Conservation (phyloP, 495 filamentous ascomycete species). For the Physcia stellaris region DNA sequence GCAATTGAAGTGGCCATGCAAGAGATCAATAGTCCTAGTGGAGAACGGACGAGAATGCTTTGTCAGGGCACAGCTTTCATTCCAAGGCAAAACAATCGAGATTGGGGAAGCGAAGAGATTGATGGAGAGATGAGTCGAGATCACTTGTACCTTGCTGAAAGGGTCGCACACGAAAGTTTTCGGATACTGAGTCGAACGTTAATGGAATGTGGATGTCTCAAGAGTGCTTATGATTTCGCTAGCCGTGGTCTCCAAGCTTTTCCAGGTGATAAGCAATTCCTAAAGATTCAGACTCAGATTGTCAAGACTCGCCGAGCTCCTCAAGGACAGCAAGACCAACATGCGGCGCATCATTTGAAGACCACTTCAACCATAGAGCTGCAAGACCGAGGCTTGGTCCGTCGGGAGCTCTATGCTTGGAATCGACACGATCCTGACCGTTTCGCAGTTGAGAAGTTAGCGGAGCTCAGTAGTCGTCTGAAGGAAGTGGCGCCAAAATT, state of each 20-base stretch:
- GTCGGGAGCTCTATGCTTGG: slow-evolving; percentile 88
- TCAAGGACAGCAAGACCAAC: slow-evolving; percentile 7
- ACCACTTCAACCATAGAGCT: no score
- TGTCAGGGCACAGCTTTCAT: background rate
- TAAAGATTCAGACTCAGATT: slow-evolving; percentile 5
- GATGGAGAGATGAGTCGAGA: slow-evolving; percentile 25
- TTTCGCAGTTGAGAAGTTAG: slow-evolving; percentile 52
- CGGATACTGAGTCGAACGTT: slow-evolving; percentile 46
- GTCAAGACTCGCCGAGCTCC: background rate
- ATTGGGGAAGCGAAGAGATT: slow-evolving; percentile 17
- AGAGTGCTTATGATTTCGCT: slow-evolving; percentile 55
- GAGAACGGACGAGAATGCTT: slow-evolving; percentile 4
- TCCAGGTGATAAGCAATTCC: background rate
- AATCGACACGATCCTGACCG: slow-evolving; percentile 81
- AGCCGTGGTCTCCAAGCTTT: slow-evolving; percentile 20
- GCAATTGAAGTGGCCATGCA: slow-evolving; percentile 9
- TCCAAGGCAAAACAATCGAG: background rate
- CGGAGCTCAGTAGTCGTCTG: slow-evolving; percentile 52
- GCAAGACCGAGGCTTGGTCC: slow-evolving; percentile 61
- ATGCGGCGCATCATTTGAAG: slow-evolving; percentile 8
- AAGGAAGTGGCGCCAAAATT: slow-evolving; percentile 48
- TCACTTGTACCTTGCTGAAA: slow-evolving; percentile 23
- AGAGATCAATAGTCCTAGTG: slow-evolving; percentile 9
- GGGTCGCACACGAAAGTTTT: slow-evolving; percentile 28
- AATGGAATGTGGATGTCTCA: slow-evolving; percentile 52